These are phyloP conservation scores for Phytophthora syringae DNA, from an alignment of 352 stramenopile species.

Conservation along the genomic window DNA sequence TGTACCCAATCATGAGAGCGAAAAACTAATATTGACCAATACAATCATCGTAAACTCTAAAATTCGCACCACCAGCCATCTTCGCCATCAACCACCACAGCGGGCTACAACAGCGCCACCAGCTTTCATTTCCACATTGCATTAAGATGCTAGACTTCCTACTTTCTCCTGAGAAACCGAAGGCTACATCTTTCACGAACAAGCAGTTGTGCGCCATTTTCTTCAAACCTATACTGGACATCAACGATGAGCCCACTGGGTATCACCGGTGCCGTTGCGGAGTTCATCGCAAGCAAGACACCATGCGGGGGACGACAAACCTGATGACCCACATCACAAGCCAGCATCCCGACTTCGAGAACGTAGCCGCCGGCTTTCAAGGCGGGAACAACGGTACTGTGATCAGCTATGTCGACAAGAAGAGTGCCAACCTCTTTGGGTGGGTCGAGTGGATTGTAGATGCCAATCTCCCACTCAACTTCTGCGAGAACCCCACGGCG, in stretches of 20 bases:
- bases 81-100: neutral
- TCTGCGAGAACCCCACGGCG: neutral
- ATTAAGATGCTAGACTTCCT: neutral
- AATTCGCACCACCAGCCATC: neutral
- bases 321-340: neutral
- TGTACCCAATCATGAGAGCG: neutral
- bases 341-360: neutral
- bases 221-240: neutral
- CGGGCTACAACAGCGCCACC: neutral
- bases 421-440: neutral
- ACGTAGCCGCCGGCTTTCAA: neutral
- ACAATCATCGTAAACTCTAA: neutral
- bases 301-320: neutral
- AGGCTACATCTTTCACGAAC: neutral
- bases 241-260: neutral
- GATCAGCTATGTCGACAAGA: neutral
- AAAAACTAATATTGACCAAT: neutral
- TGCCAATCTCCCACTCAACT: neutral
- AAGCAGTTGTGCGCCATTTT: neutral
- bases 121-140: neutral
- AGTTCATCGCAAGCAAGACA: neutral
- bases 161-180: neutral
- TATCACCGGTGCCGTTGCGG: neutral
- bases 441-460: neutral
- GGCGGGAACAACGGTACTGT: neutral